Evolutionary conservation across 106 monocot genomes (phyloP), one percentile per base, ranked within the genome.

Genomic region (Ottelia alismoides): DNA sequence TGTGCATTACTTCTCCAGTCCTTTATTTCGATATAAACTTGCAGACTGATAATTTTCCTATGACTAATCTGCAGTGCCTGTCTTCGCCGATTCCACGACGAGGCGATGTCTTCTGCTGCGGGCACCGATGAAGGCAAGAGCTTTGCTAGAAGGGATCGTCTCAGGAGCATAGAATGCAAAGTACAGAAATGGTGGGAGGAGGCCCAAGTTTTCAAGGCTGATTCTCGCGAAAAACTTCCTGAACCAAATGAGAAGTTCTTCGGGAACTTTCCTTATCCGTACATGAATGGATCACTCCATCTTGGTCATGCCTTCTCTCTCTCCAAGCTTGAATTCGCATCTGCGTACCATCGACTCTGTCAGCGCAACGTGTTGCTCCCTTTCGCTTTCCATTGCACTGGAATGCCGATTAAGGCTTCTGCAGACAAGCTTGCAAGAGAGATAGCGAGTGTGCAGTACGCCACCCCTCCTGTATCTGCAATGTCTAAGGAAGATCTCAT

Each of bases 341-440:
- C 87, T 22, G 83, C 80, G 24, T 93, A 74, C 31, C 80, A 93
- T 46, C 48, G 87, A 2, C 51, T 93, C 47, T 65, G 93, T 29
- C 77, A 83, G 16, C 72, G 70, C 1, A 93, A 93, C 31, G 87
- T 93, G 4, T 78, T 93, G 12, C 66, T 92, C 18, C 92, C 92
- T 12, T 92, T 92, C 58, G 92, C 74, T 4, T 92, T 92, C 67
- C 92, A 92, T 52, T 92, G 92, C 79, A 92, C 92, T 1, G 87
- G 92, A 4, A 92, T 92, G 92, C 87, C 93, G 4, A 93, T 93
- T 49, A 93, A 93, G 67, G 93, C 93, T 18, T 88, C 93, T 2
- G 87, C 93, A 14, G 87, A 93, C 56, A 93, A 93, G 52, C 74
- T 87, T 30, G 70, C 66, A 20, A 62, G 87, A 31, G 93, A 93